Conservation (phyloP, 1,139 yeast genomes). For the Candida pseudoviswanathii region DNA sequence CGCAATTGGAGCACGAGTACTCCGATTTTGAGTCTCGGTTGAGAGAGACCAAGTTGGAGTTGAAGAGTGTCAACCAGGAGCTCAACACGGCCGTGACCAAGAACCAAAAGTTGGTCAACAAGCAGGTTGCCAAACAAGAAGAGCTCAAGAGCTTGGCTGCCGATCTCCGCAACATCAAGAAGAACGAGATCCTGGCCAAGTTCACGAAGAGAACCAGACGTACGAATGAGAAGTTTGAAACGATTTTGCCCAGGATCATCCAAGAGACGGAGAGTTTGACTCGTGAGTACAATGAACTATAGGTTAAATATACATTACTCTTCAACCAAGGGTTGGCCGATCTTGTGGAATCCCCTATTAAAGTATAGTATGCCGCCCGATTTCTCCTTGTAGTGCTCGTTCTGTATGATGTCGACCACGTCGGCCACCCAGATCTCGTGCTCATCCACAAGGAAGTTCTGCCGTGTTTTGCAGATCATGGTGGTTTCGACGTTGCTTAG, state of each 20-base stretch:
- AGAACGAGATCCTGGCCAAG: slow-evolving; percentile 28
- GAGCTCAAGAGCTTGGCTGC: slow-evolving; percentile 28
- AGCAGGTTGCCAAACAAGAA: slow-evolving; percentile 26
- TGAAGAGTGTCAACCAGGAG: slow-evolving; percentile 29
- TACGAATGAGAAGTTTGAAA: slow-evolving; percentile 41
- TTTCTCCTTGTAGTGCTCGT: slow-evolving; percentile 16
- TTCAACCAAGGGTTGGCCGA: slow-evolving; percentile 46
- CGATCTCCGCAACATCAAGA: slow-evolving; percentile 35
- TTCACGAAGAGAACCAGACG: slow-evolving; percentile 31
- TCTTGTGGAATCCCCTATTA: slow-evolving; percentile 58
- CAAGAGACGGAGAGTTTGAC: slow-evolving; percentile 20
- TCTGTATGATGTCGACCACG: slow-evolving; percentile 52
- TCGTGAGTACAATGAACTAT: slow-evolving; percentile 15
- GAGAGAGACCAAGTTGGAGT: slow-evolving; percentile 22
- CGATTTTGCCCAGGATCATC: slow-evolving; percentile 37
- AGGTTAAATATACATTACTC: slow-evolving; percentile 6
- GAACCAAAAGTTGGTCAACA: slow-evolving; percentile 29
- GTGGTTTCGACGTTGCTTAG: slow-evolving; percentile 61
- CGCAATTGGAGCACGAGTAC: slow-evolving; percentile 26
- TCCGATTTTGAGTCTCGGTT: slow-evolving; percentile 29
- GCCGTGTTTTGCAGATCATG: slow-evolving; percentile 60
- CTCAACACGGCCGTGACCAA: slow-evolving; percentile 23
- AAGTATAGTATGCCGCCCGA: slow-evolving; percentile 69
- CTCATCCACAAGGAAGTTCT: slow-evolving; percentile 63
- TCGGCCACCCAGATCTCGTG: slow-evolving; percentile 89